Conservation (phyloP, 345 rosid species). For the Erucastrum elatum region DNA sequence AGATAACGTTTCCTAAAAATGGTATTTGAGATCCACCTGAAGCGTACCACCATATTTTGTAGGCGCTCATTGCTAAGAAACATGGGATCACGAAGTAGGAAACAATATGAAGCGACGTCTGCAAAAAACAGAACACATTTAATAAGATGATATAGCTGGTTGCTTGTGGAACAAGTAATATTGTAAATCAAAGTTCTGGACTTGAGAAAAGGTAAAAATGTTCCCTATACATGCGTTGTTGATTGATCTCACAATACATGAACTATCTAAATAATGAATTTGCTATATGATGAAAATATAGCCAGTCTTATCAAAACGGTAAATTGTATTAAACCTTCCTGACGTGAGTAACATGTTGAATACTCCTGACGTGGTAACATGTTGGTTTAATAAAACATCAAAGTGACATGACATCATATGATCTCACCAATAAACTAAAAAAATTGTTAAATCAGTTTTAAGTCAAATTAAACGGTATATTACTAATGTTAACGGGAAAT, state of each 20-base stretch:
- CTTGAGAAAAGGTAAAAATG: not conserved
- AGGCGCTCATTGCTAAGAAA: slow-evolving; percentile 69
- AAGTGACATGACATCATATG: not conserved
- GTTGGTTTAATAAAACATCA: not conserved
- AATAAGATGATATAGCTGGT: not conserved
- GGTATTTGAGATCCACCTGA: slow-evolving; percentile 97
- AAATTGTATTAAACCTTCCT: not conserved
- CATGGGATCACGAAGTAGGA: slow-evolving; percentile 70
- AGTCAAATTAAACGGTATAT: not conserved
- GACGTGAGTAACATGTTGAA: not conserved
- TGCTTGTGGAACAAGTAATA: slow-evolving; percentile 30
- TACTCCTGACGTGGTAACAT: not conserved
- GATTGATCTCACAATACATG: not conserved
- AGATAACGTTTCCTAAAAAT: slow-evolving; percentile 68
- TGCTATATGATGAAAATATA: not conserved
- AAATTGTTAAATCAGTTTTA: not conserved
- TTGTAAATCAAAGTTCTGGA: not conserved
- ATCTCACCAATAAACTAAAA: not conserved
- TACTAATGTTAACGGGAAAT: not conserved
- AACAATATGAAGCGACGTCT: slow-evolving; percentile 77
- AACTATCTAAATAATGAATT: not conserved
- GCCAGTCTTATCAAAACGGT: not conserved
- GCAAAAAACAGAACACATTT: slow-evolving; percentile 27
- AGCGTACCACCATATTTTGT: slow-evolving; percentile 97
- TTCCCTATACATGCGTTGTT: too few relatives aligned